phyloP scores from a whole-genome alignment of 352 stramenopile genomes.

The Globisporangium splendens region DNA sequence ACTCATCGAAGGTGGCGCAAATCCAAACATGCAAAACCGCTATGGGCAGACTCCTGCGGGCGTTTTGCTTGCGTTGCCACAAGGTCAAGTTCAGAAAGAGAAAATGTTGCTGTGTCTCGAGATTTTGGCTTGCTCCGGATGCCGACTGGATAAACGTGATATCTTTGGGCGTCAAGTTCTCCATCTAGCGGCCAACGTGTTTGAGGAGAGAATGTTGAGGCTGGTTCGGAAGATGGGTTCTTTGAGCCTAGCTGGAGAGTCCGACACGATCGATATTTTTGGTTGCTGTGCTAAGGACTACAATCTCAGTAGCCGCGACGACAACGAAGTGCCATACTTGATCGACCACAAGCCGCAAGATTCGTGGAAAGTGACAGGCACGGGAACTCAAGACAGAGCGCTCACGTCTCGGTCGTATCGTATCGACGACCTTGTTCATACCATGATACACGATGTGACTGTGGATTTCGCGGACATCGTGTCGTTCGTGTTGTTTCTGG shows the following conservation, averaged over 20 bases:
- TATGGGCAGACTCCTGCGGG: constrained; percentile 63
- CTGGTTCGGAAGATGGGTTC: constrained; percentile 30
- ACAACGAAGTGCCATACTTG: constrained; percentile 26
- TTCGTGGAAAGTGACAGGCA: constrained; percentile 12
- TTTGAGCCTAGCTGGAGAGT: constrained; percentile 16
- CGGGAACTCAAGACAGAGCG: constrained; percentile 8
- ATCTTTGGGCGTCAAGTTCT: constrained; percentile 58
- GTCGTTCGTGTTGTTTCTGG: constrained; percentile 67
- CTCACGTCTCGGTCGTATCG: constrained; percentile 17
- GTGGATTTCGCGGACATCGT: constrained; percentile 60
- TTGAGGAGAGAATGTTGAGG: constrained; percentile 27
- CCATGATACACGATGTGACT: constrained; percentile 28
- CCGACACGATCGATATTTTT: constrained; percentile 58
- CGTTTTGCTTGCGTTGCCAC: constrained; percentile 42
- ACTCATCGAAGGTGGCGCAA: constrained; percentile 50
- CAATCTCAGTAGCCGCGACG: constrained; percentile 18
- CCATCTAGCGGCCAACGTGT: constrained; percentile 46
- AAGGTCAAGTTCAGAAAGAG: constrained; percentile 14
- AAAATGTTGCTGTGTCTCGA: constrained; percentile 41
- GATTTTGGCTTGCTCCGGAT: constrained; percentile 47
- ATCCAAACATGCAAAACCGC: constrained; percentile 60
- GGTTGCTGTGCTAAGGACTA: constrained; percentile 60
- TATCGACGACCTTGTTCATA: constrained; percentile 31
- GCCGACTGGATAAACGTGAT: constrained; percentile 47
- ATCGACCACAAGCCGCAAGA: constrained; percentile 26